Base-by-base conservation (phyloP, 257 asterid genomes). In the Nicotiana benthamiana region DNA sequence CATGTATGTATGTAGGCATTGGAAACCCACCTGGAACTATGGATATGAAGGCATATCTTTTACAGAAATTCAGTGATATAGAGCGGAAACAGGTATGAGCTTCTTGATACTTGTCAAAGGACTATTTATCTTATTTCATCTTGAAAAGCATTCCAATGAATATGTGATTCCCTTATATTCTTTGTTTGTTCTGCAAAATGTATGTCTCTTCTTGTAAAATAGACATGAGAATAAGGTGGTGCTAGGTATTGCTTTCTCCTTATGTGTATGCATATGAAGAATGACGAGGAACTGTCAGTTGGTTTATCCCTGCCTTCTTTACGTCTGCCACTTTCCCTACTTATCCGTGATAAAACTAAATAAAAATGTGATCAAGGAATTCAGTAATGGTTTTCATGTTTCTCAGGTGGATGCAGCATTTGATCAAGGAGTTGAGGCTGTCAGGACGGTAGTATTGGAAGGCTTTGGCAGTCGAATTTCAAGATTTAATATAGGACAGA, bases 1-100 rank as follows among this genome's bases (percentile, higher is more conserved):
- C 6, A 24, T 72, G 15, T 72, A 46, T 70, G 3, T 72, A 78
- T 80, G 30, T 85, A 95, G 99, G 99, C 65, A 78, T 96, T 24
- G 98, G 99, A 61, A 91, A 88, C 83, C 97, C 98, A 26, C 99
- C 98, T 30, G 99, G 99, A 68, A 84, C 88, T 24, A 96, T 96
- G 99, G 99, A 96, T 86, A 86, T 91, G 90, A 96, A 85, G 86
- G 99, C 99, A 54, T 96, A 66, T 87, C 95, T 94, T 80, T 97
- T 96, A 82, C 99, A 96, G 88, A 94, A 93, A 85, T 96, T 94
- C 85, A 94, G 99, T 83, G 22, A 89, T 36, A 15, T 75, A 15
- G 99, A 96, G 84, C 89, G 97, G 64, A 60, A 83, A 79, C 98
- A 96, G 96, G 98, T 93, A 70, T 30, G 68, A 26, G 26, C 65